These are phyloP conservation scores for Calonectria leucothoes DNA, from an alignment of 2,329 filamentous ascomycete genomes.

Conservation along the genomic window DNA sequence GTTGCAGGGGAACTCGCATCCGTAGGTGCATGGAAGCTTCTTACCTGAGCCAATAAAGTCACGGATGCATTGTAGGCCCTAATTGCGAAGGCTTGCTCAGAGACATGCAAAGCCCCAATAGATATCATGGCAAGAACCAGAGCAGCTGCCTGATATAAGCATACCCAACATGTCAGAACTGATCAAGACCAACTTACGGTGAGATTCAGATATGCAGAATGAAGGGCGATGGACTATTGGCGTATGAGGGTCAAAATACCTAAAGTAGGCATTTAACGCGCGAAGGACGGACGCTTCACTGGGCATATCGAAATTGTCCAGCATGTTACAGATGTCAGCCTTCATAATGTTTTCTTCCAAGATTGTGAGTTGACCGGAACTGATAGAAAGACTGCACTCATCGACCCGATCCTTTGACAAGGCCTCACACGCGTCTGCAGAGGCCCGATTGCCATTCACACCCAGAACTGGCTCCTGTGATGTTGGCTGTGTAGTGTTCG, in stretches of 20 bases:
- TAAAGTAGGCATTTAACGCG: too few relatives aligned
- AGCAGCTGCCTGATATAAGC: too few relatives aligned
- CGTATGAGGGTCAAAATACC: too few relatives aligned
- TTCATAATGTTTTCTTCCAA: not conserved
- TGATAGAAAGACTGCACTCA: not conserved
- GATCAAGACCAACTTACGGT: too few relatives aligned
- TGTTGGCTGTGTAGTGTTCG: not conserved
- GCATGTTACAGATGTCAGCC: not conserved
- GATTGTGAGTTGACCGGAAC: not conserved
- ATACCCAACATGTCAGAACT: too few relatives aligned
- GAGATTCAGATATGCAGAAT: too few relatives aligned
- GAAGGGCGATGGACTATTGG: too few relatives aligned
- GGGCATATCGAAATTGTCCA: not conserved
- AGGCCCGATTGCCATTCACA: not conserved
- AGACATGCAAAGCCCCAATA: too few relatives aligned
- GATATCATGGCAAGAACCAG: too few relatives aligned
- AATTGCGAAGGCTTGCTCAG: not conserved
- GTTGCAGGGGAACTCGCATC: not conserved
- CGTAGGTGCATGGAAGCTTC: not conserved
- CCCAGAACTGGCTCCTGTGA: not conserved
- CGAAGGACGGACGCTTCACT: not conserved
- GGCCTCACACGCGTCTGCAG: not conserved
- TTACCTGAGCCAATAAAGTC: not conserved
- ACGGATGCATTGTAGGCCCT: not conserved
- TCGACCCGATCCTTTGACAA: not conserved